Base-by-base conservation (phyloP, 768 basidiomycete species). In the Sarcomyxa edulis region DNA sequence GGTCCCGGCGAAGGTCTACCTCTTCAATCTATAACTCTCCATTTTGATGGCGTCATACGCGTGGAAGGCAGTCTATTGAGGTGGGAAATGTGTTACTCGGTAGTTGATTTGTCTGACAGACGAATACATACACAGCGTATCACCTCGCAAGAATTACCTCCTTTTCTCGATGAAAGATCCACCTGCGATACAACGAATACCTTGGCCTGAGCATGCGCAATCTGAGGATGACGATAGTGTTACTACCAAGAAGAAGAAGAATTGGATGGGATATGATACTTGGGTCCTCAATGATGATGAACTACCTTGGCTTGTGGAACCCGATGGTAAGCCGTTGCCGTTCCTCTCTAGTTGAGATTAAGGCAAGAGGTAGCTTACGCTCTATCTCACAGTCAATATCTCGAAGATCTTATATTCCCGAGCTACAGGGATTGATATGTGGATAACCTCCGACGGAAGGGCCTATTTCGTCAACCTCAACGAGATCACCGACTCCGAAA, bases 371-470 rank as follows among this genome's bases (percentile, higher is more conserved):
- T n/a, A n/a, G n/a, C n/a, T n/a, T n/a, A n/a, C n/a, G n/a, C n/a
- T 38, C 21, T 26, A 3, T 11, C 21, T n/a, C 32, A 11, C 46
- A 89, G 88, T 87, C 7, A 66, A 69, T n/a, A 70, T 90, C n/a
- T 56, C 58, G 7, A 67, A 78, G 38, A 80, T 92, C n/a, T 52
- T 70, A 18, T 64, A 78, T 49, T 76, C 77, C 27, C 69, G 74
- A 39, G 52, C 62, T 3, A 73, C 76, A 16, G 76, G 76, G 16
- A 73, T 78, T 9, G 89, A 91, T 58, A 78, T 78, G 0, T 92
- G 89, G 89, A 73, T 88, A 32, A 87, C 88, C 2, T 87, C 85
- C 5, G 89, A 92, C 45, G 89, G 89, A 26, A 64, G 87, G 50
- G 85, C 74, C 7, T 92, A 92, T 53, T 74, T 89, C 45, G 86